These are phyloP conservation scores for Ganoderma lingzhi DNA, from an alignment of 1,284 basidiomycete species.

Conservation along the genomic window DNA sequence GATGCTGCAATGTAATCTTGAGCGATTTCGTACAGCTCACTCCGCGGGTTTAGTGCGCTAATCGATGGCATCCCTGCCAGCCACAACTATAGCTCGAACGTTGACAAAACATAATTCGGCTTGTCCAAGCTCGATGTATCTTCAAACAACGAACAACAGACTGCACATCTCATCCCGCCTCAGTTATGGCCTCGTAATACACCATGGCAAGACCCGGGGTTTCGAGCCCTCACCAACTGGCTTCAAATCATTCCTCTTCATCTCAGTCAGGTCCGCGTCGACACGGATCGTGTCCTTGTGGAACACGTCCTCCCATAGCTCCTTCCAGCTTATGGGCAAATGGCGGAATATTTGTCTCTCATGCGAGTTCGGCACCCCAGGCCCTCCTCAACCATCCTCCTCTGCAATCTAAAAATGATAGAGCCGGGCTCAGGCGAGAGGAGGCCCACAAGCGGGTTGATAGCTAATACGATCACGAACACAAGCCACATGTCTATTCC, in stretches of 20 bases:
- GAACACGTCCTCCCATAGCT: constrained; percentile 54
- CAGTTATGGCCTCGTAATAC: constrained; percentile 21
- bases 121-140: neutral
- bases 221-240: constrained; percentile 16
- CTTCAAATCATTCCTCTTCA: constrained; percentile 17
- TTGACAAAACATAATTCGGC: neutral
- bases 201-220: constrained; percentile 27
- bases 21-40: constrained; percentile 10
- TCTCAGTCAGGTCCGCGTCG: constrained; percentile 35
- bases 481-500: neutral
- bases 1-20: constrained; percentile 31
- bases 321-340: constrained; percentile 48
- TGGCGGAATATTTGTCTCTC: constrained; percentile 41
- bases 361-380: constrained; percentile 17
- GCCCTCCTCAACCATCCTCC: constrained; percentile 31
- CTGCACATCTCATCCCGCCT: neutral
- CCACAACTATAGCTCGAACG: neutral
- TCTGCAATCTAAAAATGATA: constrained; percentile 45
- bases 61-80: neutral
- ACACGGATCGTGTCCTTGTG: constrained; percentile 46
- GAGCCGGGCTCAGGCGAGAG: constrained; percentile 46
- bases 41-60: neutral
- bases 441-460: constrained; percentile 40
- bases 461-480: neutral
- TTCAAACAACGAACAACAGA: neutral